Evolutionary conservation across 176 grass and related monocot species (phyloP).

Genomic region (Dendrocalamus sinicus): DNA sequence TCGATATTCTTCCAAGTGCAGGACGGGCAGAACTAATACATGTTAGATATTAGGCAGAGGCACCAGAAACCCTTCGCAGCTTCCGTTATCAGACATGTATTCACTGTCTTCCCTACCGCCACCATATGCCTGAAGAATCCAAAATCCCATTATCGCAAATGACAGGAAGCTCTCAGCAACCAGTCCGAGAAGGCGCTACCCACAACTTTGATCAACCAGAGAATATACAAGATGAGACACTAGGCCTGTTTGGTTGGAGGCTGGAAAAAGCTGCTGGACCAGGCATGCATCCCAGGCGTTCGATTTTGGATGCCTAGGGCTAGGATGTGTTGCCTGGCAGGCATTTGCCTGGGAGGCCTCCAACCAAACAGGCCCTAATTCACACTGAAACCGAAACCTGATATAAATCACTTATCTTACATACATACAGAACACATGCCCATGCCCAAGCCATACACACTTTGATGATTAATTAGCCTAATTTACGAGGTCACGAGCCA

Average conservation of each 20-base stretch:
- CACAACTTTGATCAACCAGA: slow-evolving; percentile 46
- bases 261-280: no score
- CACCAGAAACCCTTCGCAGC: slow-evolving; percentile 9
- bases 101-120: slow-evolving; percentile 17
- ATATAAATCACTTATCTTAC: slow-evolving; percentile 51
- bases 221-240: slow-evolving; percentile 54
- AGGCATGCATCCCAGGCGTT: no score
- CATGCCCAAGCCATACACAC: slow-evolving; percentile 36
- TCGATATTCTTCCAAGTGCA: slow-evolving; percentile 14
- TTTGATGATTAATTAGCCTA: slow-evolving; percentile 44
- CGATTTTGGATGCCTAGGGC: no score
- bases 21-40: slow-evolving; percentile 26
- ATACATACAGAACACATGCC: slow-evolving; percentile 55
- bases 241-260: no score
- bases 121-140: slow-evolving; percentile 16
- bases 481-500: slow-evolving; percentile 20
- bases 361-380: no score
- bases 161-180: slow-evolving; percentile 36
- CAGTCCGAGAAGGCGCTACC: slow-evolving; percentile 34
- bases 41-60: slow-evolving; percentile 29
- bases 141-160: slow-evolving; percentile 32
- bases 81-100: not conserved
- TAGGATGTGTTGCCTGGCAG: no score
- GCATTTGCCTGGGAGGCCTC: no score
- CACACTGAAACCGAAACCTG: slow-evolving; percentile 35